Evolutionary conservation across 176 grass and related monocot species (phyloP), one percentile per base, ranked within the genome.

Genomic region (Sorghum bicolor): DNA sequence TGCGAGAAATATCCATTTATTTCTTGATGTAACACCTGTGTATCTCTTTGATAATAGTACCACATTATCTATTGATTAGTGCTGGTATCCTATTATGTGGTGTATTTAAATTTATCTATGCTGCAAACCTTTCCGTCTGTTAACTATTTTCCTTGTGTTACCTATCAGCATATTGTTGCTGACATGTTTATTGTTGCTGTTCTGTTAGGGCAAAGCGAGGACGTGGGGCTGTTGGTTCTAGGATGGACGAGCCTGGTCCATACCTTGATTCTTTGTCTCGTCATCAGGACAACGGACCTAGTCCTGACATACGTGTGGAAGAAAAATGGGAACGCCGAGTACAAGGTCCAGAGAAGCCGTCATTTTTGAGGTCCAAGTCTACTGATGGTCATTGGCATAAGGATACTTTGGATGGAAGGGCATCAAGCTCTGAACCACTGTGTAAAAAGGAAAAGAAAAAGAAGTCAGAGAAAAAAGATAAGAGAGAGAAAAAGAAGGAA

Each of bases 161-260:
- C 6, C 2, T 70, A 22, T 87, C 39, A 7, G 5, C 31, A 25
- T 55, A 19, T 77, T 34, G n/a, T 77, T 84, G 53, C 32, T 48
- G 36, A 44, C 62, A 64, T 22, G 20, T 82, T 10, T 77, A 76
- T 75, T 86, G 52, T 45, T 66, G 33, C 22, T 67, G 3, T 77
- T 43, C 29, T 89, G 36, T 22, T 78, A 98, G 95, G 79, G 84
- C 60, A 20, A 98, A 98, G 74, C 86, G 88, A 33, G 95, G 95
- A 48, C 87, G 95, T 80, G 95, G 95, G 19, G 86, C 87, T 2
- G 69, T 98, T 80, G 95, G 95, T 76, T 94, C 95, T 74, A 92
- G 95, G 79, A 98, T 98, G 92, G 92, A 94, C 53, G 95, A 98
- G 78, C 86, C 92, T 41, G 95, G 95, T 85, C 92, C 95, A 37